phyloP scores from a whole-genome alignment of 2,329 filamentous ascomycete genomes.

The Trichoderma polysporum region DNA sequence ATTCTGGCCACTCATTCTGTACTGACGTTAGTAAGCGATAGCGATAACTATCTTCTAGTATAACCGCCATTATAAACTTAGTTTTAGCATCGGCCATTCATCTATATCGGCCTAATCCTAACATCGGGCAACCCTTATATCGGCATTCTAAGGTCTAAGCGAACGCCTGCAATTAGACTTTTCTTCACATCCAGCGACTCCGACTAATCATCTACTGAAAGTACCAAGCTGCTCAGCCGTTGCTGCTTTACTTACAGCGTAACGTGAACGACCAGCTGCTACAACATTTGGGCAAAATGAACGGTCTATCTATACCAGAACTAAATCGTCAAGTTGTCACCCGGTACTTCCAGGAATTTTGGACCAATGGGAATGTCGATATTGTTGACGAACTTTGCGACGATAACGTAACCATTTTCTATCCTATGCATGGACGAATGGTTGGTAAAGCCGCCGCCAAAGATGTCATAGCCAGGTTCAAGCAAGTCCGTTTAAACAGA shows the following conservation, averaged over 20 bases:
- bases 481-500: conserved; percentile 13
- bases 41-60: background rate
- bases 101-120: background rate
- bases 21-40: background rate
- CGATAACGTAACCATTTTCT: conserved; percentile 20
- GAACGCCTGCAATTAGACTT: background rate
- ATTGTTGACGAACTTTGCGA: conserved; percentile 23
- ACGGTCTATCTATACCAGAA: background rate
- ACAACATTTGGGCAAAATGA: background rate
- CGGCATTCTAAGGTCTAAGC: background rate
- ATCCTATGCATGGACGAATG: conserved; percentile 23
- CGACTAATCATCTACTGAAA: background rate
- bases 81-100: background rate
- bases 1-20: background rate
- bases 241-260: background rate
- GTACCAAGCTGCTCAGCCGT: background rate
- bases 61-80: background rate
- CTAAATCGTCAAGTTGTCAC: conserved; percentile 5
- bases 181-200: background rate
- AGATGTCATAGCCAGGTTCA: conserved; percentile 18
- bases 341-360: conserved; percentile 21
- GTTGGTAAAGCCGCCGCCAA: conserved; percentile 21
- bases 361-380: conserved; percentile 22
- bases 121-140: background rate
- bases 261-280: background rate